Conservation (phyloP, 352 stramenopile genomes). For the Phytophthora kernoviae region DNA sequence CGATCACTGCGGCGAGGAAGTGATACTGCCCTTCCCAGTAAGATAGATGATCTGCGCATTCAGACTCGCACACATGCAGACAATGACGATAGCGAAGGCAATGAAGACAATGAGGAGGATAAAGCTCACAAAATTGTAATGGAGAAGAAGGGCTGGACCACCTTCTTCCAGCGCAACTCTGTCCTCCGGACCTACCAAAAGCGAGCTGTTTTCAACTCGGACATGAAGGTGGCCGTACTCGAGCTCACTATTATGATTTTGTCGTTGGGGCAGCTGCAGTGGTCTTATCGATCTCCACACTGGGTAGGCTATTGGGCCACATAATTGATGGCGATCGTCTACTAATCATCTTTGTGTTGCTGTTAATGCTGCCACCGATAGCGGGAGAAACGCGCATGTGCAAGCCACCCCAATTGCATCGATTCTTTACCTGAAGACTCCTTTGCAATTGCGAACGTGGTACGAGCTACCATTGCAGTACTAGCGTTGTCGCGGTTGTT, state of each 20-base stretch:
- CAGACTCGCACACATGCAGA: slow-evolving; percentile 6
- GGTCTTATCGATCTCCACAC: slow-evolving; percentile 35
- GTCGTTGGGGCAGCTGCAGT: slow-evolving; percentile 46
- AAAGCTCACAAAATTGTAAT: neutral
- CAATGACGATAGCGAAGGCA: neutral
- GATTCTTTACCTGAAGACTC: slow-evolving; percentile 43
- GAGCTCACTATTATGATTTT: slow-evolving; percentile 53
- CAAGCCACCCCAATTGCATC: slow-evolving; percentile 24
- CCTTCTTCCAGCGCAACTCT: slow-evolving; percentile 28
- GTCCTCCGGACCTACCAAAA: slow-evolving; percentile 48
- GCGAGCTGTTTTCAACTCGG: slow-evolving; percentile 40
- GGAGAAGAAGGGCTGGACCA: slow-evolving; percentile 29
- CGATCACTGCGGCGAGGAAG: neutral
- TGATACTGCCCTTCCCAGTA: neutral
- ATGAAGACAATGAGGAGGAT: slow-evolving; percentile 8
- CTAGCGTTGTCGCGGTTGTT: slow-evolving; percentile 18
- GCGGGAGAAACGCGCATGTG: slow-evolving; percentile 58
- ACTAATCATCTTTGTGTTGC: neutral
- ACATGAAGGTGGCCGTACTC: slow-evolving; percentile 41
- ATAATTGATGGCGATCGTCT: neutral
- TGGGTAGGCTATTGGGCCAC: slow-evolving; percentile 32
- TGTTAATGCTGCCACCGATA: slow-evolving; percentile 12
- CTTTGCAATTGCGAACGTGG: slow-evolving; percentile 37
- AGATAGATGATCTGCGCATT: slow-evolving; percentile 16
- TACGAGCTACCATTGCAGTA: slow-evolving; percentile 30